A percentile compares a stretch with the other conserved stretches of the same genome.
phyloP scores from a whole-genome alignment of 805 yeast species.

The Candida sonorensis region DNA sequence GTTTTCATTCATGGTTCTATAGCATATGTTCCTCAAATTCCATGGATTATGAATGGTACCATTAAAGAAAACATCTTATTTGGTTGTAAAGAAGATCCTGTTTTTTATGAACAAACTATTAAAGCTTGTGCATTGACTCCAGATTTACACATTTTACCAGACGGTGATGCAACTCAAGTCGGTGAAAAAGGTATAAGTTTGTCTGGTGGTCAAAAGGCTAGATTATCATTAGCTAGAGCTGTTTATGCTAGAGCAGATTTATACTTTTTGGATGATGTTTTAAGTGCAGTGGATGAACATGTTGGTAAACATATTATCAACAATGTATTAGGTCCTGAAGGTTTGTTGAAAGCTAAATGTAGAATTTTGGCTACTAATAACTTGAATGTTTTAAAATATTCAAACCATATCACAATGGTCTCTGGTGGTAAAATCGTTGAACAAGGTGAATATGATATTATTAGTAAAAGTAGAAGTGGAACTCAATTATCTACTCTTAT shows the following conservation, averaged over 20 bases:
- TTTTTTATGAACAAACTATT: constrained; percentile 69
- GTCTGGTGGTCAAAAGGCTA: constrained; percentile 95
- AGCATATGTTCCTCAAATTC: constrained; percentile 88
- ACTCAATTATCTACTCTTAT: constrained; percentile 50
- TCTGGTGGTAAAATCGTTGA: constrained; percentile 63
- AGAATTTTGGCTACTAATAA: constrained; percentile 82
- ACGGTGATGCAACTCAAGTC: constrained; percentile 83
- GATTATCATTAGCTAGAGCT: constrained; percentile 87
- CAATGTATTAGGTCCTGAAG: constrained; percentile 76
- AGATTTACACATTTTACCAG: constrained; percentile 70
- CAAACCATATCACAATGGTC: constrained; percentile 63
- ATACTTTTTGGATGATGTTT: constrained; percentile 81
- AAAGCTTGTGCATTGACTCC: constrained; percentile 80
- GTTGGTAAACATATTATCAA: constrained; percentile 81
- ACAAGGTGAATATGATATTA: constrained; percentile 53
- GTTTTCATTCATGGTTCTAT: constrained; percentile 68
- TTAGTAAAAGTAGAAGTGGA: constrained; percentile 29
- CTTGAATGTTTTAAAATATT: constrained; percentile 71
- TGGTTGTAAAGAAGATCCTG: constrained; percentile 76
- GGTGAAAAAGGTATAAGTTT: constrained; percentile 95
- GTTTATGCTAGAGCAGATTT: constrained; percentile 90
- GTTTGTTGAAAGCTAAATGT: constrained; percentile 68
- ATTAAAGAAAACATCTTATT: constrained; percentile 83
- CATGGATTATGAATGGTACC: constrained; percentile 94
- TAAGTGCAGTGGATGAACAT: constrained; percentile 94